phyloP scores from a whole-genome alignment of 1,139 yeast species.

The Meyerozyma guilliermondii region DNA sequence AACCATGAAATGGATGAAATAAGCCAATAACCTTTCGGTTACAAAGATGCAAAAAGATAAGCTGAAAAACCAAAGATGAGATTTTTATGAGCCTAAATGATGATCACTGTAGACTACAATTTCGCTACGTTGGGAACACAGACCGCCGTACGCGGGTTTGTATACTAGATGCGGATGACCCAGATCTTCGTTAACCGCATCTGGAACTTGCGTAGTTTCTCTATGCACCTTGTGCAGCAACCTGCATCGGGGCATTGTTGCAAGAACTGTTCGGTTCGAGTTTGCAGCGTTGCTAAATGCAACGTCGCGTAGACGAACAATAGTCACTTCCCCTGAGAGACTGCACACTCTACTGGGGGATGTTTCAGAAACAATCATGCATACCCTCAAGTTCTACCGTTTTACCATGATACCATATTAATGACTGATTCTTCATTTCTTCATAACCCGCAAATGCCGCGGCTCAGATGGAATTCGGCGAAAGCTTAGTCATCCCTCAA shows the following conservation, averaged over 20 bases:
- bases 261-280: not conserved
- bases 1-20: too few species aligned
- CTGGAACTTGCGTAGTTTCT: not conserved
- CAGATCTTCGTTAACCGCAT: not conserved
- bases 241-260: not conserved
- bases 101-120: too few species aligned
- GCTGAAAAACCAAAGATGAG: not conserved
- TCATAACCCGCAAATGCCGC: not conserved
- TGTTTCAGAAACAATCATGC: too few species aligned
- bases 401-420: too few species aligned
- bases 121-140: not conserved
- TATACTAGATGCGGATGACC: not conserved
- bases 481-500: not conserved
- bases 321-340: too few species aligned
- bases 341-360: too few species aligned
- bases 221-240: not conserved
- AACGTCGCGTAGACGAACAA: not conserved
- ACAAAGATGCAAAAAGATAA: too few species aligned
- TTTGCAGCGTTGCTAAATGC: not conserved
- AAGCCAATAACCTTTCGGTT: too few species aligned
- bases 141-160: not conserved
- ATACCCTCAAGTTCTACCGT: too few species aligned
- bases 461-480: not conserved
- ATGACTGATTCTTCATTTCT: too few species aligned
- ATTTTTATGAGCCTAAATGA: too few species aligned